A percentile compares a stretch with the other conserved stretches of the same genome.
These are phyloP conservation scores for Clitocybe nebularis DNA, from an alignment of 1,284 basidiomycete genomes.

Conservation along the genomic window DNA sequence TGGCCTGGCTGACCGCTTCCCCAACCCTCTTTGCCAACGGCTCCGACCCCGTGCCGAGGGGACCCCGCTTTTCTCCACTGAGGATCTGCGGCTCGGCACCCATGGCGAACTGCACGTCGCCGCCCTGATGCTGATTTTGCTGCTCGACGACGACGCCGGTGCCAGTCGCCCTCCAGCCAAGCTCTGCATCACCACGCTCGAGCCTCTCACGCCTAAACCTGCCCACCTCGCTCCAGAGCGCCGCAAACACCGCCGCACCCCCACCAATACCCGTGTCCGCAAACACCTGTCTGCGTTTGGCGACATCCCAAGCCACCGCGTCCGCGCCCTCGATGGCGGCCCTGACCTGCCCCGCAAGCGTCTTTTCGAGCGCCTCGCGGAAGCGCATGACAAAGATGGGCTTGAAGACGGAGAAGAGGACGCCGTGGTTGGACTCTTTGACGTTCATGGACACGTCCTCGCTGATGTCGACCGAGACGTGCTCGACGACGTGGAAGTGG, in stretches of 20 bases:
- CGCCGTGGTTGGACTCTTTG: constrained; percentile 56
- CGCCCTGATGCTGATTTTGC: constrained; percentile 25
- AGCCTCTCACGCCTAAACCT: constrained; percentile 15
- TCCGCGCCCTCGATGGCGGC: constrained; percentile 48
- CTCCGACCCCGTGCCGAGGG: constrained; percentile 50
- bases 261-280: constrained; percentile 52
- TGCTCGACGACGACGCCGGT: constrained; percentile 58
- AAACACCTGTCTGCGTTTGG: constrained; percentile 55
- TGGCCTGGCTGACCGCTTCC: constrained; percentile 22
- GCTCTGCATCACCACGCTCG: constrained; percentile 24
- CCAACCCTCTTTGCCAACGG: constrained; percentile 34
- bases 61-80: constrained; percentile 58
- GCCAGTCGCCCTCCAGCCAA: constrained; percentile 52
- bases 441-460: constrained; percentile 51
- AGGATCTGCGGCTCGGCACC: constrained; percentile 70
- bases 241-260: constrained; percentile 46
- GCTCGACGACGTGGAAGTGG: constrained; percentile 56
- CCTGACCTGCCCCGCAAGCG: constrained; percentile 51
- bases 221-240: constrained; percentile 64
- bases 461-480: constrained; percentile 44
- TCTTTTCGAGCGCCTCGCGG: constrained; percentile 51
- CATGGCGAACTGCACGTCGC: constrained; percentile 50
- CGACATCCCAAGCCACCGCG: constrained; percentile 52
- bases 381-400: constrained; percentile 54
- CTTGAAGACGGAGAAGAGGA: constrained; percentile 57